Base-by-base conservation (phyloP, 495 filamentous ascomycete genomes). In the Platismatia glauca region DNA sequence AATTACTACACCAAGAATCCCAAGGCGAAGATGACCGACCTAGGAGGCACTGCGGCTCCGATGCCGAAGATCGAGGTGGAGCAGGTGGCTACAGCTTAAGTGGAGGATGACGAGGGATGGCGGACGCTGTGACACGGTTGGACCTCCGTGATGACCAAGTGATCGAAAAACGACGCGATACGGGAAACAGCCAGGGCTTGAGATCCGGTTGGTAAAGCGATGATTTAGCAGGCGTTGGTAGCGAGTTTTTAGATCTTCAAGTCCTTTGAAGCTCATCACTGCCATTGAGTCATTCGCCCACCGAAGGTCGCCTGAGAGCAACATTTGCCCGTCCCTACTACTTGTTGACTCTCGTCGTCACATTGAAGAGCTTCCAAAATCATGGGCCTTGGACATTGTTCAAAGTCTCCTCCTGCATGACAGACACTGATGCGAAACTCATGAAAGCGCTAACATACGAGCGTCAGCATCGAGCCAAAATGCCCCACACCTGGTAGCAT, bases 1-100 rank as follows among this genome's bases (percentile, higher is more conserved):
- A 93, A 98, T 75, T 97, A 97, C 81, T 91, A 96, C 80, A 90
- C 85, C 72, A 97, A 97, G 84, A 93, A 90, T 81, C 89, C 90
- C 61, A 82, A 87, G 43, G 84, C 84, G n/a, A 79, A 80, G 64
- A 61, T 77, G 18, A 92, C 91, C 9, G 81, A 90, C 69, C 82
- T 96, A 0, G 84, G 84, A 44, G 90, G 89, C 61, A 90, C 87
- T 11, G 79, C 75, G 38, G 81, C 82, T 6, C 72, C 81, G 61
- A 75, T 86, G 55, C 78, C 82, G 38, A 78, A 83, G 56, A 72
- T 82, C 37, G 76, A 81, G 66, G 75, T 79, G 20, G 78, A 81
- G 64, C 72, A 75, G 27, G 63, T 75, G 1, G 67, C 59, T 48
- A 46, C 52, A 37, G 58, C 61, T 24, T 62, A 37, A 33, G 7